Evolutionary conservation across 306 rosid genomes (phyloP).

Genomic region (Malus asiatica): DNA sequence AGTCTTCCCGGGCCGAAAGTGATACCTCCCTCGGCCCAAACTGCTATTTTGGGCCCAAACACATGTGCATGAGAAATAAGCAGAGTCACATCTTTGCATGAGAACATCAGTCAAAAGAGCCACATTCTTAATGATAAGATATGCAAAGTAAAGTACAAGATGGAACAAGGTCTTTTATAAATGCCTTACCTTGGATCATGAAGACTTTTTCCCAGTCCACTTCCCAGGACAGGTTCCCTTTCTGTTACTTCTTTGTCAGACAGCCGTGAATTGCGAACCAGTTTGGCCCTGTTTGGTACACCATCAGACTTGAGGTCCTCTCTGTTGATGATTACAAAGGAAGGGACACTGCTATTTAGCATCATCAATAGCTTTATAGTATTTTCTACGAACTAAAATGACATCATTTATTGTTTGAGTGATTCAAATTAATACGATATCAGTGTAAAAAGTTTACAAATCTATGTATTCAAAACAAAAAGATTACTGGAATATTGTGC

Average conservation of each 20-base stretch:
- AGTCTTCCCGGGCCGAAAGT: no score
- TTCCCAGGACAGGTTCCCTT: conserved; percentile 30
- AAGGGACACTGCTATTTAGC: conserved; percentile 16
- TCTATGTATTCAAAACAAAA: background rate
- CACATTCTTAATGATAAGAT: background rate
- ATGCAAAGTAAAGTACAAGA: conserved; percentile 5
- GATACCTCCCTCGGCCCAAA: no score
- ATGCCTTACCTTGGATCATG: conserved; percentile 36
- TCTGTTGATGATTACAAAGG: conserved; percentile 34
- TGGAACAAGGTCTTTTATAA: conserved; percentile 6
- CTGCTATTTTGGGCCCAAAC: no score
- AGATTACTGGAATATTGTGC: conserved; percentile 9
- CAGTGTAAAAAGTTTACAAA: conserved; percentile 4
- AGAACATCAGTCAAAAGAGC: background rate
- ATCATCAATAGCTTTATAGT: background rate
- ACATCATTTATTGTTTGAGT: background rate
- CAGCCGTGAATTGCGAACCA: conserved; percentile 23
- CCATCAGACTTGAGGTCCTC: conserved; percentile 37
- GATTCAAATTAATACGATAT: background rate
- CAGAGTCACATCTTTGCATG: background rate
- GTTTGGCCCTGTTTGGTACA: conserved; percentile 23
- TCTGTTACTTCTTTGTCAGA: conserved; percentile 33
- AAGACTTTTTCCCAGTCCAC: conserved; percentile 26
- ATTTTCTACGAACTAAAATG: conserved; percentile 2
- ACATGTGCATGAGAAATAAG: background rate